A percentile compares a stretch with the other conserved stretches of the same genome.
Conservation (phyloP, 2,329 filamentous ascomycete species). For the Lanzia echinophila region DNA sequence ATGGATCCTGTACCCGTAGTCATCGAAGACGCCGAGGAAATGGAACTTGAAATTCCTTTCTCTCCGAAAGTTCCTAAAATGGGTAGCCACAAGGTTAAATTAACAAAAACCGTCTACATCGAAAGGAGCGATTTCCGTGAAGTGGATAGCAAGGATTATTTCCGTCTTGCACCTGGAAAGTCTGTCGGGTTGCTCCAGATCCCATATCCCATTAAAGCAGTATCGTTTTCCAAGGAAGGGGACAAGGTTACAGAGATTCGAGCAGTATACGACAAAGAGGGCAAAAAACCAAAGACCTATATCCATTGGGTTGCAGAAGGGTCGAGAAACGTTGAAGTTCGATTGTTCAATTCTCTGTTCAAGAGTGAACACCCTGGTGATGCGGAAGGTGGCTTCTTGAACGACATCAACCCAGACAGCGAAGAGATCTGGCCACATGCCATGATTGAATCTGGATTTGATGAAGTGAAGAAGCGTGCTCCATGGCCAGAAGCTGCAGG, state of each 20-base stretch:
- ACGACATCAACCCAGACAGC: constrained; percentile 77
- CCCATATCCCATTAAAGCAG: constrained; percentile 62
- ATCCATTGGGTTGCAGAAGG: constrained; percentile 86
- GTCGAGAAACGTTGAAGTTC: constrained; percentile 63
- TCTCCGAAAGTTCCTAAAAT: constrained; percentile 70
- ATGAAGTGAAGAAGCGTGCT: constrained; percentile 64
- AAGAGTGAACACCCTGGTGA: constrained; percentile 76
- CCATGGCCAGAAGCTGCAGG: constrained; percentile 74
- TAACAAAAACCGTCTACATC: constrained; percentile 79
- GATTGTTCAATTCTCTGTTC: constrained; percentile 78
- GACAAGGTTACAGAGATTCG: constrained; percentile 59
- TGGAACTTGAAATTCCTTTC: constrained; percentile 69
- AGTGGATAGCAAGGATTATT: constrained; percentile 65
- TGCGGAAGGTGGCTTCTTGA: constrained; percentile 72
- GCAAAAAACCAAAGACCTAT: constrained; percentile 68
- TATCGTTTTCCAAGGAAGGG: constrained; percentile 59
- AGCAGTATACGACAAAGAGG: constrained; percentile 64
- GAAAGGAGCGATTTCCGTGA: constrained; percentile 74
- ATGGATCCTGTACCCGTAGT: constrained; percentile 78
- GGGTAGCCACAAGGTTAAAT: constrained; percentile 52
- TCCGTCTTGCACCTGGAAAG: constrained; percentile 70
- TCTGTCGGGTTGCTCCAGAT: constrained; percentile 67
- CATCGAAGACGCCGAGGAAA: constrained; percentile 70
- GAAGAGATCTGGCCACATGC: constrained; percentile 74
- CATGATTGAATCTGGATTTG: constrained; percentile 75